Evolutionary conservation across 805 yeast genomes (phyloP).

Genomic region (Ogataea populi-albae): DNA sequence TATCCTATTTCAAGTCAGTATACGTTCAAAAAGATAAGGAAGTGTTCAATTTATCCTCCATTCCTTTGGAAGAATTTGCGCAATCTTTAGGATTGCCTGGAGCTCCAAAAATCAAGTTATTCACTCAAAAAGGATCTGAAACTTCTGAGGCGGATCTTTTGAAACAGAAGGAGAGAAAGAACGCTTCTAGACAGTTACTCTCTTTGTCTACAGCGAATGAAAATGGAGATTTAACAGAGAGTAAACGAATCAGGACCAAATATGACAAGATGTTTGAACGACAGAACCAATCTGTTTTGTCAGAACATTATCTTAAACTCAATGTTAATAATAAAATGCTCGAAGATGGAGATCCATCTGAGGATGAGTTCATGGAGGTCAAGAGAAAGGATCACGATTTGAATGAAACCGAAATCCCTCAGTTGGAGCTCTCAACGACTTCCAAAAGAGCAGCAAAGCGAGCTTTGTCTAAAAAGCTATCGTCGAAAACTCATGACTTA

Average conservation of each 20-base stretch:
- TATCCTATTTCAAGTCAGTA: slow-evolving; percentile 83
- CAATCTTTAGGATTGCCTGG: slow-evolving; percentile 90
- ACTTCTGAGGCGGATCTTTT: slow-evolving; percentile 34
- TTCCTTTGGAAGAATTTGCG: slow-evolving; percentile 84
- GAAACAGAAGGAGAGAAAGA: slow-evolving; percentile 68
- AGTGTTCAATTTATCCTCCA: slow-evolving; percentile 70
- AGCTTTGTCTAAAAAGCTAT: slow-evolving; percentile 82
- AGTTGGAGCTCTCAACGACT: slow-evolving; percentile 52
- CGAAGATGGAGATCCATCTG: slow-evolving; percentile 43
- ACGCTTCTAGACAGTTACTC: slow-evolving; percentile 69
- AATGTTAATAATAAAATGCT: slow-evolving; percentile 43
- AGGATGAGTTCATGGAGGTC: slow-evolving; percentile 76
- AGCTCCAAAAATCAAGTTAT: slow-evolving; percentile 86
- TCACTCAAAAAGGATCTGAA: slow-evolving; percentile 37
- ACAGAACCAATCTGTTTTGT: slow-evolving; percentile 84
- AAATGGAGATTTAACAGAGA: slow-evolving; percentile 56
- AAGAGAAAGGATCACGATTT: slow-evolving; percentile 76
- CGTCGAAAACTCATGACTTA: slow-evolving; percentile 56
- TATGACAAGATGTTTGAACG: slow-evolving; percentile 96
- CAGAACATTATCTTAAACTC: slow-evolving; percentile 82
- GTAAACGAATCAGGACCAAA: slow-evolving; percentile 68
- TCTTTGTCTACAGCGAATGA: slow-evolving; percentile 55
- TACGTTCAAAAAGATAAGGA: slow-evolving; percentile 85
- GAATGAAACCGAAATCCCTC: slow-evolving; percentile 62
- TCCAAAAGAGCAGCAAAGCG: slow-evolving; percentile 84